A percentile compares a stretch with the other conserved stretches of the same genome.
Conservation (phyloP, 805 yeast genomes). For the Nakazawaea pomicola region DNA sequence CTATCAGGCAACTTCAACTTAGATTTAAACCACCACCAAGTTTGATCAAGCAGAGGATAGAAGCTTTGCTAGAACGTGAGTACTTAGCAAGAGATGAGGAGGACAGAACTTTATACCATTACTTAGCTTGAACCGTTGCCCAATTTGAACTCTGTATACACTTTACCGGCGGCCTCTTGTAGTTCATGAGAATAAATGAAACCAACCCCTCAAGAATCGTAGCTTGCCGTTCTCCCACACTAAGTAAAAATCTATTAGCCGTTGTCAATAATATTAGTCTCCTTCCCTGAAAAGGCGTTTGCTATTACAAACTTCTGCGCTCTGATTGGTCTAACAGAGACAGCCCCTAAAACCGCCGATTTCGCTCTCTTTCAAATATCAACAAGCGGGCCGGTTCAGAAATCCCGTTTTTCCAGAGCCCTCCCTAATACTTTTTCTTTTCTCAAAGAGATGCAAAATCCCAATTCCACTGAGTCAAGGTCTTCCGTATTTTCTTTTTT, state of each 20-base stretch:
- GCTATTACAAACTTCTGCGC: slow-evolving; percentile 5
- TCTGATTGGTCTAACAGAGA: slow-evolving; percentile 4
- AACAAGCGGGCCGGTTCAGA: slow-evolving; percentile 1
- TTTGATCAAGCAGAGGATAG: slow-evolving; percentile 67
- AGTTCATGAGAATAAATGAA: too few relatives aligned
- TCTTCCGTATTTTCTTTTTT: too few relatives aligned
- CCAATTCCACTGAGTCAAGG: slow-evolving; percentile 5
- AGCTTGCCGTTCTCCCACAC: too few relatives aligned
- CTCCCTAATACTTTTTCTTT: too few relatives aligned
- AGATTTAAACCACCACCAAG: slow-evolving; percentile 68
- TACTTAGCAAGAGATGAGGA: slow-evolving; percentile 68
- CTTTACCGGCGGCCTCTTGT: too few relatives aligned
- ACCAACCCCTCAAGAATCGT: too few relatives aligned
- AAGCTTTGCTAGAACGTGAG: slow-evolving; percentile 73
- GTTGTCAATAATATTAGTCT: not conserved
- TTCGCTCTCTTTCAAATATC: not conserved
- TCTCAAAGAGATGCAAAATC: too few relatives aligned
- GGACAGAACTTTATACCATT: slow-evolving; percentile 56
- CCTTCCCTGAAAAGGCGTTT: slow-evolving; percentile 1
- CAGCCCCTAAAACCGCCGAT: slow-evolving; percentile 5
- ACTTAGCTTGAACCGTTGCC: slow-evolving; percentile 45
- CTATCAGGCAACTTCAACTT: slow-evolving; percentile 49
- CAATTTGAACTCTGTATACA: not conserved
- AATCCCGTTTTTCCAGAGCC: too few relatives aligned
- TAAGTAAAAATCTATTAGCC: too few relatives aligned